Percentiles rank a stretch among this genome's conserved stretches.
Conservation (phyloP, 331 rosid species). For the Ulmus americana region DNA sequence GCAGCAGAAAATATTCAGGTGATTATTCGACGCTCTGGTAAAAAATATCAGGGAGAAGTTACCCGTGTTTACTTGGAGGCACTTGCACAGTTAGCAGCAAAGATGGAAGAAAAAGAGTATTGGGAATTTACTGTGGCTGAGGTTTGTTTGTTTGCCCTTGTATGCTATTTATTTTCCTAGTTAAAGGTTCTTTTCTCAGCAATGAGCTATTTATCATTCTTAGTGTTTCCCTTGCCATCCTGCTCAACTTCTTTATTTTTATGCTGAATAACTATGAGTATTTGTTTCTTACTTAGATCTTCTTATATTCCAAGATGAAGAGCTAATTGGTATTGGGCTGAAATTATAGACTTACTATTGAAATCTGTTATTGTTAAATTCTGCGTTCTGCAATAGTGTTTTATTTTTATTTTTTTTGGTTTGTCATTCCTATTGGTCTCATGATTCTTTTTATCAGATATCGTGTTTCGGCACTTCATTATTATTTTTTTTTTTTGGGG, state of each 20-base stretch:
- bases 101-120: slow-evolving; percentile 87
- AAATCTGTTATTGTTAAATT: no score
- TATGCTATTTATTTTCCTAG: neutral
- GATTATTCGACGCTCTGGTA: slow-evolving; percentile 40
- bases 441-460: no score
- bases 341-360: no score
- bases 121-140: slow-evolving; percentile 68
- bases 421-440: no score
- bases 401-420: no score
- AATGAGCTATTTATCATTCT: neutral
- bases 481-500: neutral
- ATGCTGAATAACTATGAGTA: no score
- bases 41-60: slow-evolving; percentile 66
- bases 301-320: no score
- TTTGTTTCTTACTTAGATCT: no score
- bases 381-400: no score
- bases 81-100: slow-evolving; percentile 51
- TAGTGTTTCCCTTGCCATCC: no score
- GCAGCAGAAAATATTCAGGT: slow-evolving; percentile 28
- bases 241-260: no score
- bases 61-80: slow-evolving; percentile 61
- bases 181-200: neutral
- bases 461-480: neutral
- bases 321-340: no score
- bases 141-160: slow-evolving; percentile 47